phyloP scores from a whole-genome alignment of 768 basidiomycete species.

The Termitomyces sp. region DNA sequence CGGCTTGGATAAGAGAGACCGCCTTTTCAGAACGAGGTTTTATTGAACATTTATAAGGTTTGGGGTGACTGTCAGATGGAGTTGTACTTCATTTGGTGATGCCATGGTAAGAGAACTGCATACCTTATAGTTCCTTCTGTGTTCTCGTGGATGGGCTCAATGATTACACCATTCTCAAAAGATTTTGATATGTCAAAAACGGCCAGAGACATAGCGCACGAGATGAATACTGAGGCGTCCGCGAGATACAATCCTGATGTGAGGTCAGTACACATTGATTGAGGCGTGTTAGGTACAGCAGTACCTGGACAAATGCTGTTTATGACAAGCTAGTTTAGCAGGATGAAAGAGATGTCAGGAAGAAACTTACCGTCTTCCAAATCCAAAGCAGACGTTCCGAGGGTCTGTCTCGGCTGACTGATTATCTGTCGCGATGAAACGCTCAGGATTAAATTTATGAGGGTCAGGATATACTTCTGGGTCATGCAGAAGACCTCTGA shows the following conservation, averaged over 20 bases:
- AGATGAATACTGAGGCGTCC: slow-evolving; percentile 47
- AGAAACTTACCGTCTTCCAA: slow-evolving; percentile 51
- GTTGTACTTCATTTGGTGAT: slow-evolving; percentile 1
- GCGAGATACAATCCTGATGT: slow-evolving; percentile 44
- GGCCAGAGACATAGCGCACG: slow-evolving; percentile 45
- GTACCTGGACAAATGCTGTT: slow-evolving; percentile 46
- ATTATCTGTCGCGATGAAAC: slow-evolving; percentile 43
- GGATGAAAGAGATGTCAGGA: not conserved
- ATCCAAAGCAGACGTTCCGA: slow-evolving; percentile 60
- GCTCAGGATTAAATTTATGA: slow-evolving; percentile 51
- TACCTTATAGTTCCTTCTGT: slow-evolving; percentile 65
- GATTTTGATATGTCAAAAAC: slow-evolving; percentile 46
- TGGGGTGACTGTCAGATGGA: slow-evolving; percentile 42
- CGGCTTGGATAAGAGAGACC: slow-evolving; percentile 44
- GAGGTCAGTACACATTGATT: slow-evolving; percentile 2
- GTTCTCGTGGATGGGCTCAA: slow-evolving; percentile 50
- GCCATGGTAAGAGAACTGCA: not conserved
- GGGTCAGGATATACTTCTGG: slow-evolving; percentile 48
- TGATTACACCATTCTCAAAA: slow-evolving; percentile 35
- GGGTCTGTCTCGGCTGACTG: slow-evolving; percentile 48
- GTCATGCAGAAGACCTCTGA: slow-evolving; percentile 50
- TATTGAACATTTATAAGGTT: slow-evolving; percentile 55
- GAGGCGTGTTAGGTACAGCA: not conserved
- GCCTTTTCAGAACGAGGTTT: slow-evolving; percentile 58
- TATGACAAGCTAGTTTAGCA: slow-evolving; percentile 2